Evolutionary conservation across 2,329 filamentous ascomycete genomes (phyloP), one percentile per base, ranked within the genome.

Genomic region (Lasiodiplodia hormozganensis): DNA sequence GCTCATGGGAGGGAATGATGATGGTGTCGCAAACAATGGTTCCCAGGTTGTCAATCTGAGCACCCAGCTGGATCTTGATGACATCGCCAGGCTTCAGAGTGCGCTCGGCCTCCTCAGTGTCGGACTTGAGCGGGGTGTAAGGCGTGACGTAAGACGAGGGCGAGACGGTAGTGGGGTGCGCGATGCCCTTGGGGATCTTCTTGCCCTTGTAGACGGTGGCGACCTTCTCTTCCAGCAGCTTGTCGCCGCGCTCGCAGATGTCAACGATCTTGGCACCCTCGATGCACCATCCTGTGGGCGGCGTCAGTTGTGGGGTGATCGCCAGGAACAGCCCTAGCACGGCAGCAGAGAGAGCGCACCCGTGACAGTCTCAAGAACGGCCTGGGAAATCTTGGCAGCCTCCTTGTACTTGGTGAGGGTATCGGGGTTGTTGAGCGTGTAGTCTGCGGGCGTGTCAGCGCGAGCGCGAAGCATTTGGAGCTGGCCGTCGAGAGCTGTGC

Each of bases 321-420:
- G 65, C 49, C 25, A 38, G 31, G 60, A 52, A 38, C 60, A 43
- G 60, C 56, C 21, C 52, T 56, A 60, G 64, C 38, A 38, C n/a
- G 62, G 56, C 64, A 51, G 56, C 51, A 69, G 62, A 67, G 69
- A 69, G 58, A 68, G 76, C 73, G 73, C 79, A 89, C 87, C 86
- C 81, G 83, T 81, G 73, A 99, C 95, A 75, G 91, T 91, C 76
- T 94, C 93, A 74, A 99, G 89, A 74, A 97, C 95, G 85, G 95
- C 97, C 82, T 97, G 93, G 64, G 95, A 96, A 83, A 99, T 98
- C 80, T 92, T 87, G 72, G 92, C 95, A 69, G 96, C 96, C 73
- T 92, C 94, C 90, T 97, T 98, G 88, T 98, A 98, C 88, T 98
- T 99, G 84, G 96, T 98, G 76, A 99, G 88, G 76, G 94, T 97